A percentile compares a stretch with the other conserved stretches of the same genome.
These are phyloP conservation scores for Blastosporella zonata DNA, from an alignment of 1,284 basidiomycete genomes.

Conservation along the genomic window DNA sequence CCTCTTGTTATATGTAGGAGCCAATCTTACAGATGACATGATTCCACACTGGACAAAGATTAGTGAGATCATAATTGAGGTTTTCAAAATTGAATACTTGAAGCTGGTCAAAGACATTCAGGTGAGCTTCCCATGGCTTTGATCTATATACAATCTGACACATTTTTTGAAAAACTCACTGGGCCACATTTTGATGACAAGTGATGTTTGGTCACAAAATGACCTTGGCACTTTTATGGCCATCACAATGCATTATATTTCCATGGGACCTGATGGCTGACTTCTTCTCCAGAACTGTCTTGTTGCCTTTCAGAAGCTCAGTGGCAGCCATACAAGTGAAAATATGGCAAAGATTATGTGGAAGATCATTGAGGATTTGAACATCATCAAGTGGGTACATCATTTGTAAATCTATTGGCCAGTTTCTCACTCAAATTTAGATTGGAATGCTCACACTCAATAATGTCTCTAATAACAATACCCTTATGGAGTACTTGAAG, in stretches of 20 bases:
- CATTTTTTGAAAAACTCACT: slow-evolving; percentile 20
- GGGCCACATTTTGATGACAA: slow-evolving; percentile 26
- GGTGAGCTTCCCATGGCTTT: too few species aligned
- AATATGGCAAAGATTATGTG: slow-evolving; percentile 15
- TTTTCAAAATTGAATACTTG: too few species aligned
- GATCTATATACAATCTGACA: too few species aligned
- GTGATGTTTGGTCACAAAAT: slow-evolving; percentile 26
- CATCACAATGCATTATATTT: slow-evolving; percentile 25
- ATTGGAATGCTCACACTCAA: slow-evolving; percentile 17
- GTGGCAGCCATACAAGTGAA: slow-evolving; percentile 12
- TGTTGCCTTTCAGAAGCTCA: slow-evolving; percentile 23
- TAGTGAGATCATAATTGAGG: too few species aligned
- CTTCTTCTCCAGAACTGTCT: slow-evolving; percentile 13
- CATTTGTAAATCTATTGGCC: background rate
- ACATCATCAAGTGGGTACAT: slow-evolving; percentile 10
- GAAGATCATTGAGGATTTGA: slow-evolving; percentile 15
- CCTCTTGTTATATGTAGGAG: too few species aligned
- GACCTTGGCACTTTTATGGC: slow-evolving; percentile 24
- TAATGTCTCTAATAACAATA: slow-evolving; percentile 24
- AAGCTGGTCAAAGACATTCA: too few species aligned
- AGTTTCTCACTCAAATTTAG: background rate
- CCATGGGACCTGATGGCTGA: slow-evolving; percentile 4
- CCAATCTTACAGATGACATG: too few species aligned
- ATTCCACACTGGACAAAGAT: too few species aligned
- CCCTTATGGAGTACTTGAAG: slow-evolving; percentile 23